Evolutionary conservation across 257 asterid genomes (phyloP).

Genomic region (Solanum bulbocastanum): DNA sequence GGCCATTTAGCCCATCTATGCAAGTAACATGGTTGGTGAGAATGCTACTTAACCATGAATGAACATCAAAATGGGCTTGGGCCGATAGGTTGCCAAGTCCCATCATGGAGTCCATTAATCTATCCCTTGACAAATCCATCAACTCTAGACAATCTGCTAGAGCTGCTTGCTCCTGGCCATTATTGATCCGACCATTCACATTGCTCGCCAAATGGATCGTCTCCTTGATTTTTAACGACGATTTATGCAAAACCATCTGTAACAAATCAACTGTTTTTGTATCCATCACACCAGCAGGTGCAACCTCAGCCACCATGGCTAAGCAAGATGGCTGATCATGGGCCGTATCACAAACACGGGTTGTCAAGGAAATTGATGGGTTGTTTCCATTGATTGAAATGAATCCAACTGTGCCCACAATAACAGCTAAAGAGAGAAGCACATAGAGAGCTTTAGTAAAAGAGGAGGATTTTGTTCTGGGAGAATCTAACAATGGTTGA

Average conservation of each 20-base stretch:
- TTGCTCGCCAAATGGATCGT: not conserved
- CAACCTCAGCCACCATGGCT: slow-evolving; percentile 2
- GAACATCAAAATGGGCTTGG: slow-evolving; percentile 9
- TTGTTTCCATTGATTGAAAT: not conserved
- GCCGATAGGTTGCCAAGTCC: slow-evolving; percentile 2
- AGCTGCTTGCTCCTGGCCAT: not conserved
- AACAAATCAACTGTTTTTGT: not conserved
- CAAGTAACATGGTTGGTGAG: slow-evolving; percentile 22
- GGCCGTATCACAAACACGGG: not conserved
- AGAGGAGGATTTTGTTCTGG: not conserved
- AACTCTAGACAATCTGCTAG: slow-evolving; percentile 16
- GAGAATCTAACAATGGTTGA: not conserved
- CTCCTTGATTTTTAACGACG: not conserved
- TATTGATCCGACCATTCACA: slow-evolving; percentile 2
- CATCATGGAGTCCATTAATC: slow-evolving; percentile 15
- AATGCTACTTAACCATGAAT: slow-evolving; percentile 20
- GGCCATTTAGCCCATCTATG: slow-evolving; percentile 2
- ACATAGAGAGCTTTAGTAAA: not conserved
- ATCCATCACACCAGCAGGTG: not conserved
- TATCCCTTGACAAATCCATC: slow-evolving; percentile 20
- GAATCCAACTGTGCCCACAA: not conserved
- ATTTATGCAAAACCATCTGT: not conserved
- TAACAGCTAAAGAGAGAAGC: not conserved
- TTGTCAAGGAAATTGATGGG: not conserved
- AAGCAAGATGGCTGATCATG: slow-evolving; percentile 9